Evolutionary conservation across 441 rosid genomes (phyloP), one percentile per base, ranked within the genome.

Genomic region (Bruguiera hainesii): DNA sequence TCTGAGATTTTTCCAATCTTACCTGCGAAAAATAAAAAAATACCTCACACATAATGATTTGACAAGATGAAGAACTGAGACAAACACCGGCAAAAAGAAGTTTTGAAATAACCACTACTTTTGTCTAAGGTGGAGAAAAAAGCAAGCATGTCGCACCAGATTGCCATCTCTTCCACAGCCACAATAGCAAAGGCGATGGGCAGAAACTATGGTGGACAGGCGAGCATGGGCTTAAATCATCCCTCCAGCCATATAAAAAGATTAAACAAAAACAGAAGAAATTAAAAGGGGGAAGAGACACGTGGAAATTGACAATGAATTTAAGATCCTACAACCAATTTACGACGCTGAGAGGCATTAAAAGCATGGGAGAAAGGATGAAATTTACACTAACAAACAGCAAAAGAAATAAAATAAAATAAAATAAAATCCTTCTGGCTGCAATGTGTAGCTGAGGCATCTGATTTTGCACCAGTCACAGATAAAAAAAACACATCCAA

Each of bases 121-220:
- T 33, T 19, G 56, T 39, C 48, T 23, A 31, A 20, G 33, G 37
- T 52, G 55, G 29, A 64, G 58, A 42, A 55, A 50, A 42, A 56
- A 51, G 68, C 71, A 48, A 68, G 64, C 61, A 68, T 67, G 25
- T 66, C 73, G 73, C 82, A 82, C 81, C 82, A 56, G 78, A 60
- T 60, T 51, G 42, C 74, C 73, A 50, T 67, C 77, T 74, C 77
- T 70, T 73, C 64, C 65, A 72, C 77, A 65, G 68, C 79, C 77
- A 61, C 61, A 56, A 65, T 74, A 71, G 76, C 76, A 59, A 75
- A 72, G 81, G 73, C 63, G 48, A 67, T 67, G 64, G 72, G 75
- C 80, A 68, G 69, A 76, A 64, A 33, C 9, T 33, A 33, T 33
- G 37, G 37, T 33, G 10, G 37, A 33, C 37, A 7, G 10, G 37